Conservation (phyloP, 176 grass and related monocot species). For the Zea luxurians region DNA sequence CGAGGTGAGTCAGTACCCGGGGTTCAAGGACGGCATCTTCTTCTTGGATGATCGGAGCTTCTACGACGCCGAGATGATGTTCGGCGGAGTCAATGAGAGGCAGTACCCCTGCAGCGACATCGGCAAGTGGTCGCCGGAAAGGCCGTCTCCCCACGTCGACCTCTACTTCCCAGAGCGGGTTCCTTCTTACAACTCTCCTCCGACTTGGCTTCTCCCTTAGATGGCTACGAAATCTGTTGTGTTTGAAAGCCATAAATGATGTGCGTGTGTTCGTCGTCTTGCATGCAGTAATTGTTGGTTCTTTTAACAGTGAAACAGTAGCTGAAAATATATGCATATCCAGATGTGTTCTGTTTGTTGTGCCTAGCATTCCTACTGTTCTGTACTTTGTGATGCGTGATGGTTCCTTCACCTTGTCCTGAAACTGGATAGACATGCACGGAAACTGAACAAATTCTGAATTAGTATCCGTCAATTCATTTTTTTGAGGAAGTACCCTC, state of each 20-base stretch:
- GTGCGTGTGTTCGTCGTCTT: too few relatives aligned
- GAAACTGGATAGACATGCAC: not conserved
- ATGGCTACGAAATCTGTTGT: too few relatives aligned
- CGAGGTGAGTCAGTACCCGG: not conserved
- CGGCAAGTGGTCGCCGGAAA: not conserved
- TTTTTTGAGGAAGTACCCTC: not conserved
- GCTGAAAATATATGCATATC: too few relatives aligned
- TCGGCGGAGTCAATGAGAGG: not conserved
- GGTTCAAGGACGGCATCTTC: not conserved
- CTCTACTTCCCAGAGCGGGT: not conserved
- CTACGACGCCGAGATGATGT: not conserved
- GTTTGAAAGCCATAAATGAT: too few relatives aligned
- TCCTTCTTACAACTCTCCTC: not conserved
- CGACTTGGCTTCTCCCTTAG: conserved; percentile 2
- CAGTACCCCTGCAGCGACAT: not conserved
- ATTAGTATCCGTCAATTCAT: not conserved
- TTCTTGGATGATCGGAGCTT: not conserved
- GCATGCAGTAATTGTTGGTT: too few relatives aligned
- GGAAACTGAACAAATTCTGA: not conserved
- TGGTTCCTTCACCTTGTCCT: not conserved
- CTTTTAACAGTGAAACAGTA: too few relatives aligned
- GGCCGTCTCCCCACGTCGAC: not conserved
- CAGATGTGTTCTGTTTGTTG: too few relatives aligned
- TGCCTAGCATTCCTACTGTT: too few relatives aligned
- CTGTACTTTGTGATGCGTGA: not conserved